Evolutionary conservation across 352 stramenopile genomes (phyloP).

Genomic region (Plasmopara viticola): DNA sequence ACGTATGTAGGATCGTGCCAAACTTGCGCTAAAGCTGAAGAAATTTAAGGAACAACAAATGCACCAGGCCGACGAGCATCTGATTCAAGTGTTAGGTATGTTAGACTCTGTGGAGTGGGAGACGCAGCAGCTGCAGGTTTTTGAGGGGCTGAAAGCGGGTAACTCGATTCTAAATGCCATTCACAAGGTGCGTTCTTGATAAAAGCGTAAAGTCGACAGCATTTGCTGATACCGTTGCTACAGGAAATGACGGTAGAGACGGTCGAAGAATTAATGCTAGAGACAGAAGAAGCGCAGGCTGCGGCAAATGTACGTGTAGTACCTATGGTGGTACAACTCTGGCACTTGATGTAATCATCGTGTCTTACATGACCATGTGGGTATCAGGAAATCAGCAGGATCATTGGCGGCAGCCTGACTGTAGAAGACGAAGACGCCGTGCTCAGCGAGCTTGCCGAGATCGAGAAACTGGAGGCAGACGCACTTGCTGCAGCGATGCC

Average conservation of each 20-base stretch:
- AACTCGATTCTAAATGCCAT: slow-evolving; percentile 85
- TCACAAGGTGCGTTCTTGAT: slow-evolving; percentile 48
- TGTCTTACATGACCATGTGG: not conserved
- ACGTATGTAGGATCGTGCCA: slow-evolving; percentile 60
- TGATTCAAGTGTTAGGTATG: slow-evolving; percentile 83
- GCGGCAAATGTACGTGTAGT: slow-evolving; percentile 51
- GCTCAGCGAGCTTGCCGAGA: slow-evolving; percentile 76
- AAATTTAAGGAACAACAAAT: slow-evolving; percentile 90
- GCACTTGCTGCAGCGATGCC: slow-evolving; percentile 50
- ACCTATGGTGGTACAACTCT: slow-evolving; percentile 6
- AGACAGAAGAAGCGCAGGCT: slow-evolving; percentile 81
- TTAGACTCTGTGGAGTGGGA: slow-evolving; percentile 87
- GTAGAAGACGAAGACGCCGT: slow-evolving; percentile 83
- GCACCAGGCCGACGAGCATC: slow-evolving; percentile 74
- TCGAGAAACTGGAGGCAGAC: slow-evolving; percentile 66
- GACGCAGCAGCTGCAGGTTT: slow-evolving; percentile 81
- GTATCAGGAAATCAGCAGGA: slow-evolving; percentile 76
- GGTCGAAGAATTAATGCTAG: slow-evolving; percentile 84
- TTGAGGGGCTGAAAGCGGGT: slow-evolving; percentile 83
- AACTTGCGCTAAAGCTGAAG: slow-evolving; percentile 82
- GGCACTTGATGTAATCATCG: too few species aligned
- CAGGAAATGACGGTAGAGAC: slow-evolving; percentile 85
- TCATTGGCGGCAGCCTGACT: slow-evolving; percentile 71
- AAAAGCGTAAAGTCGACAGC: not conserved
- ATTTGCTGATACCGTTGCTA: not conserved